These are phyloP conservation scores for Dianthus caryophyllus DNA, from an alignment of 148 eudicot genomes.

Conservation along the genomic window DNA sequence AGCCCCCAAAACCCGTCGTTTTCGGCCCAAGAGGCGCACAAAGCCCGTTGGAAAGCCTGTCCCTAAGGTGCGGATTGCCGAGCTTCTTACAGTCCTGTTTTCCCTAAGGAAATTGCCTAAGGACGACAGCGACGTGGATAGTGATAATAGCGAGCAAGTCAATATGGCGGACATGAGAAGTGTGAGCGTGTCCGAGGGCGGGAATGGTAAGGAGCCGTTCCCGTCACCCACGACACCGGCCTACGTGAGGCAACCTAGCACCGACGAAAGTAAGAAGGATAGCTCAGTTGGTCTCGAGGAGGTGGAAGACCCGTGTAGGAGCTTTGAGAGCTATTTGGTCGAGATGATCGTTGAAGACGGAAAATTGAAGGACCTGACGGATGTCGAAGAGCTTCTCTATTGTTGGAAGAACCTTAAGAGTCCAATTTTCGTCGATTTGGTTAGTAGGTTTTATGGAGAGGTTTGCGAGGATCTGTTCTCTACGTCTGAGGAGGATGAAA, in stretches of 20 bases:
- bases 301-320: constrained; percentile 54
- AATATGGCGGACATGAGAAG: constrained; percentile 23
- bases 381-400: constrained; percentile 71
- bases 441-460: constrained; percentile 79
- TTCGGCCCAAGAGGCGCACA: constrained; percentile 5
- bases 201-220: constrained; percentile 41
- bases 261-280: constrained; percentile 25
- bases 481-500: constrained; percentile 31
- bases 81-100: constrained; percentile 35
- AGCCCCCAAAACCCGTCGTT: constrained; percentile 24
- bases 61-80: constrained; percentile 31
- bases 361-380: constrained; percentile 50
- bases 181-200: constrained; percentile 31
- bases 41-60: constrained; percentile 16
- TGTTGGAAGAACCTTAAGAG: constrained; percentile 73
- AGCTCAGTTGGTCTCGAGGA: constrained; percentile 27
- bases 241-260: constrained; percentile 28
- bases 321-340: constrained; percentile 67
- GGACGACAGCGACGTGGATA: constrained; percentile 57
- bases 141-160: constrained; percentile 22
- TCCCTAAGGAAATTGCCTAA: constrained; percentile 35
- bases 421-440: constrained; percentile 70
- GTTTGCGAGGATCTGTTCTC: constrained; percentile 67
- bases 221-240: constrained; percentile 66
- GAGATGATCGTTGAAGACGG: constrained; percentile 83